Base-by-base conservation (phyloP, 2,329 filamentous ascomycete genomes). In the Hypoxylon sp. region DNA sequence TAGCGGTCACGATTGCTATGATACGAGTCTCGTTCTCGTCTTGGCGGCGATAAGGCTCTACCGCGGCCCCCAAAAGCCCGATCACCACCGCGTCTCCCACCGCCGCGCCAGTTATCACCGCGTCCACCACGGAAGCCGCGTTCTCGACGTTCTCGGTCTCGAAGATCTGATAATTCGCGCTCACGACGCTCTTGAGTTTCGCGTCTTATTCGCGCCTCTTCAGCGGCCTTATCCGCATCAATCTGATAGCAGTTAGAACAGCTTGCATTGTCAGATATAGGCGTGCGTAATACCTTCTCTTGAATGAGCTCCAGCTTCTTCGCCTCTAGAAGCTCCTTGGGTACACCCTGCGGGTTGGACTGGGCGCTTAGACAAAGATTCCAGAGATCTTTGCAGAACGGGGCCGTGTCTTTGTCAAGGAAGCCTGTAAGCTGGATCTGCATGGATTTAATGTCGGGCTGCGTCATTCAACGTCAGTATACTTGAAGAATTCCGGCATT, bases 351-450 rank as follows among this genome's bases (percentile, higher is more conserved):
- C 0, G 93, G 89, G 77, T 90, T 97, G 41, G 87, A 84, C 79
- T 99, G 96, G 8, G 94, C 96, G 78, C 94, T 97, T 47, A 99
- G 81, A 73, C 95, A 91, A 16, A 99, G 83, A 63, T 90, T 92
- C 96, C 96, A 99, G 11, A 99, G 81, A 68, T 97, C 93, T 77
- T 97, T 95, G 79, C 95, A 97, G 76, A 99, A 99, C 0, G 85
- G 81, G 1, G 93, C 84, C 0, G 94, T 96, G 71, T 98, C 93
- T 78, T 96, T 95, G 74, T 97, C 94, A 71, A 99, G 87, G 74
- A 99, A 99, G 1, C 95, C 96, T 1, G 93, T 96, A 69, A 99
- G 89, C 74, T 96, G 91, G 72, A 97, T 97, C 77, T 99, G 96
- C 59, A 98, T 86, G 47, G 91, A 89, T 81, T 98, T 99, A 80